phyloP scores from a whole-genome alignment of 169 alveolate species.

The Babesia ovis region DNA sequence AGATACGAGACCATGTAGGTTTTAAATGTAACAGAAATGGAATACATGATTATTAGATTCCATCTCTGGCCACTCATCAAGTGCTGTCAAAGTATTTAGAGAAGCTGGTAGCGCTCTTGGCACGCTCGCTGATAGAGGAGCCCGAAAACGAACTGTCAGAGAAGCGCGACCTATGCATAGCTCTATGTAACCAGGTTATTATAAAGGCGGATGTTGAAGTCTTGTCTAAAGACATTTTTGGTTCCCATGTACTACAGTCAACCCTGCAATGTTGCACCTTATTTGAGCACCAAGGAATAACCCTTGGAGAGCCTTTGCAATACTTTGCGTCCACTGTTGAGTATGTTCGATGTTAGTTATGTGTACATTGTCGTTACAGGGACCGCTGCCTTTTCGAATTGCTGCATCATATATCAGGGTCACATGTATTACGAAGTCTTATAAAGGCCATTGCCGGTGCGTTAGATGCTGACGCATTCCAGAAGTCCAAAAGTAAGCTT shows the following conservation, averaged over 20 bases:
- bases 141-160: conserved; percentile 30
- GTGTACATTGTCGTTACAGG: neutral
- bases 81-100: conserved; percentile 35
- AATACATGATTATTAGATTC: conserved; percentile 15
- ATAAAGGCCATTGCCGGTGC: conserved; percentile 35
- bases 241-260: conserved; percentile 57
- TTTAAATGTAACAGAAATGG: neutral
- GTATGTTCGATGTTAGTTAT: neutral
- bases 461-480: conserved; percentile 27
- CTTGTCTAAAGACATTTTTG: conserved; percentile 36
- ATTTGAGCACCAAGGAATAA: conserved; percentile 27
- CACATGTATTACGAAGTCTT: conserved; percentile 46
- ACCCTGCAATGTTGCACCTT: conserved; percentile 44
- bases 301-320: conserved; percentile 4
- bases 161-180: conserved; percentile 32
- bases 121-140: conserved; percentile 50
- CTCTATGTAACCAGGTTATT: conserved; percentile 13
- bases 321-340: conserved; percentile 45
- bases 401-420: conserved; percentile 54
- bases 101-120: conserved; percentile 53
- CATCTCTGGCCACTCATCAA: conserved; percentile 43
- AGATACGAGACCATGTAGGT: conserved; percentile 54
- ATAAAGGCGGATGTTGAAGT: conserved; percentile 31
- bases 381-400: conserved; percentile 55
- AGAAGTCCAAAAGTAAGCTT: conserved; percentile 10